A percentile compares a stretch with the other conserved stretches of the same genome.
Evolutionary conservation across 768 basidiomycete species (phyloP).

Genomic region (Rhodotorula toruloides): DNA sequence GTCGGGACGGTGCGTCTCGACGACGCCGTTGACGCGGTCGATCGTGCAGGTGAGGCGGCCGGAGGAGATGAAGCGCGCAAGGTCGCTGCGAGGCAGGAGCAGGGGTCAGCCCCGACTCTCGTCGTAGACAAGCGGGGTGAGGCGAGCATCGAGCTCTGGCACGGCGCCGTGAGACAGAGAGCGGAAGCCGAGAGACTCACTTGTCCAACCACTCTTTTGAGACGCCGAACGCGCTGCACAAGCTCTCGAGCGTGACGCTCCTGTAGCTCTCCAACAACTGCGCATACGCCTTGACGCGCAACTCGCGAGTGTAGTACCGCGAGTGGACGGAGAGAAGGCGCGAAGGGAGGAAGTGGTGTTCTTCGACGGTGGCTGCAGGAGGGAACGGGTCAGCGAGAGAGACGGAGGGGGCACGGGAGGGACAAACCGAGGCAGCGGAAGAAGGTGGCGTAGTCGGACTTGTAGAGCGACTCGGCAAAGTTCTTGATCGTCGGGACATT

Average conservation of each 20-base stretch:
- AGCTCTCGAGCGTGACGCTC: conserved; percentile 78
- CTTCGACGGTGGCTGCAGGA: conserved; percentile 71
- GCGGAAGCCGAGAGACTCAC: conserved; percentile 51
- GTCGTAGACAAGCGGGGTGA: too few relatives aligned
- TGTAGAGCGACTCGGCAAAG: conserved; percentile 78
- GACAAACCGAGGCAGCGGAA: conserved; percentile 74
- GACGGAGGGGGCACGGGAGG: conserved; percentile 3
- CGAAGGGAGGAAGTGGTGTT: conserved; percentile 78
- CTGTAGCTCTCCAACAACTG: conserved; percentile 90
- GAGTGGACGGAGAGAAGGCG: conserved; percentile 79
- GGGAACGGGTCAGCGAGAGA: background rate
- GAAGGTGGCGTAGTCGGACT: conserved; percentile 90
- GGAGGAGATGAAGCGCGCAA: conserved; percentile 83
- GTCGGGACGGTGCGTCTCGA: conserved; percentile 77
- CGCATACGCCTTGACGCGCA: conserved; percentile 87
- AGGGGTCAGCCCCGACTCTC: background rate
- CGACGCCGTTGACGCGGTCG: conserved; percentile 89
- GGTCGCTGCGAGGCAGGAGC: conserved; percentile 56
- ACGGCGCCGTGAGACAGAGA: background rate
- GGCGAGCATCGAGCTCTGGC: too few relatives aligned
- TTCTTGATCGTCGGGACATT: conserved; percentile 76
- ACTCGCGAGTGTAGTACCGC: conserved; percentile 85
- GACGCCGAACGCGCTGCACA: conserved; percentile 83
- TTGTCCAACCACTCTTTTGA: conserved; percentile 78
- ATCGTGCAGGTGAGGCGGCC: conserved; percentile 81